These are phyloP conservation scores for Tetrahymena elliotti DNA, from an alignment of 73 alveolate genomes.

Conservation along the genomic window DNA sequence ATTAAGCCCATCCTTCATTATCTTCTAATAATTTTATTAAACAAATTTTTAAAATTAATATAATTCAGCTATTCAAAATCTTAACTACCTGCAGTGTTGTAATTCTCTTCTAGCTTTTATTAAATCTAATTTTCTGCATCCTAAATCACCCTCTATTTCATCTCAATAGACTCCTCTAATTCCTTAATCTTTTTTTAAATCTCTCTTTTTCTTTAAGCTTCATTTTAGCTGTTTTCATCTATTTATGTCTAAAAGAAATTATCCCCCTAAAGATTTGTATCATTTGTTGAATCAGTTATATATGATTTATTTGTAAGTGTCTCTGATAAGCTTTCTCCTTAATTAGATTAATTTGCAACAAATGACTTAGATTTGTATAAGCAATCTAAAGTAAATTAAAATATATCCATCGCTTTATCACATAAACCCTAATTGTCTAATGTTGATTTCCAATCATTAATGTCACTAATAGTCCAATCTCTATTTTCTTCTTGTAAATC, in stretches of 20 bases:
- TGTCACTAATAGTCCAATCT: background rate
- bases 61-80: background rate
- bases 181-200: background rate
- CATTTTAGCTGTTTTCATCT: background rate
- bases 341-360: background rate
- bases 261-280: background rate
- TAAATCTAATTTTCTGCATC: background rate
- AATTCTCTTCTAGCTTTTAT: background rate
- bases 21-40: background rate
- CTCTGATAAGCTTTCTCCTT: background rate
- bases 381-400: background rate
- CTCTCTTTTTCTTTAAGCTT: background rate
- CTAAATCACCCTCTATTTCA: background rate
- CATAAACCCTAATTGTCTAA: background rate
- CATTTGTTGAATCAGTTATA: background rate
- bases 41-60: background rate
- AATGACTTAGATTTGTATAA: background rate
- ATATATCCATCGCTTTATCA: background rate
- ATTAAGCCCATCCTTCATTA: background rate
- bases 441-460: background rate
- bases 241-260: background rate
- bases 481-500: background rate
- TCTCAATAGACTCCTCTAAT: background rate
- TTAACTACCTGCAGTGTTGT: background rate
- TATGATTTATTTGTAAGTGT: background rate